Base-by-base conservation (phyloP, 2,329 filamentous ascomycete genomes). In the Alternaria triticimaculans region DNA sequence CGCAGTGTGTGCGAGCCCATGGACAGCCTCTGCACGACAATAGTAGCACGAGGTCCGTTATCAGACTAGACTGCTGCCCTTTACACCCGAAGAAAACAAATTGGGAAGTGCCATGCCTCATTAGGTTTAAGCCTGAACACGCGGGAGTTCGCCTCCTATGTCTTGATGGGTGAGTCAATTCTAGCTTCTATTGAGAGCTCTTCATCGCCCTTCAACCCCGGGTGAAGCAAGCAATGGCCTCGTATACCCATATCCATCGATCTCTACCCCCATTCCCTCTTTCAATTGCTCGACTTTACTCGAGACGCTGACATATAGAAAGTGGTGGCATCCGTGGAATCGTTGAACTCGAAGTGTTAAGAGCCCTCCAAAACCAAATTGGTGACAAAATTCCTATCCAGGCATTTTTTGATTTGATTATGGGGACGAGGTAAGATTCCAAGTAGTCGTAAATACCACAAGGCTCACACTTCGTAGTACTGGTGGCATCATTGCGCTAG, bases 351-450 rank as follows among this genome's bases (percentile, higher is more conserved):
- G 80, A 83, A 64, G 76, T 83, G 3, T 72, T 86, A 5, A 67
- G 76, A 26, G 71, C 73, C 9, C 78, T 86, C 9, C 80, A 85
- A 63, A 72, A 72, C 20, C 72, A 71, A 1, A 69, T 85, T 1
- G 82, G 80, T 2, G 72, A 74, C 6, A 68, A 74, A 15, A 62
- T 86, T 3, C 78, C 78, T 0, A 79, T 85, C 3, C 81, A 81
- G 49, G 71, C 71, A 2, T 85, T 86, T 70, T 84, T 86, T 60
- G 84, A 86, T 62, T 76, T 86, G 2, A 82, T 86, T 23, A 80
- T 72, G 18, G 72, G 72, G 21, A 72, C 67, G 5, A 72, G 72
- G 71, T 70, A 33, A 28, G 58, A 3, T 66, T 11, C 12, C 37
- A 6, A 14, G 5, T 7, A 37, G 1, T 37, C 25, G 2, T 15